These are phyloP conservation scores for Penicillium griseofulvum DNA, from an alignment of 2,329 filamentous ascomycete genomes.

Conservation along the genomic window DNA sequence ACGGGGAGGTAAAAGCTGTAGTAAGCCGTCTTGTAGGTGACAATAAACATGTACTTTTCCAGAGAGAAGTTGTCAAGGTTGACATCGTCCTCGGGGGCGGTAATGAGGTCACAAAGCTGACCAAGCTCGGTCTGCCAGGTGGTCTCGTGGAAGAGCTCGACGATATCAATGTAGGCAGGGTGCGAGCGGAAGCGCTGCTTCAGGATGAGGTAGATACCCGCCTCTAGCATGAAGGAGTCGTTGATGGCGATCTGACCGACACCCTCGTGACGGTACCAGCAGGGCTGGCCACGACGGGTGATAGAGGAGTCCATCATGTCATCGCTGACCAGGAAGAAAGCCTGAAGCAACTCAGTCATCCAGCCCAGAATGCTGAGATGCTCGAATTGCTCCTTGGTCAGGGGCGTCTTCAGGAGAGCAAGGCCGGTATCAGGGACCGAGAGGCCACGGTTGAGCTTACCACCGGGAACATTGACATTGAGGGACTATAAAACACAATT, in stretches of 20 bases:
- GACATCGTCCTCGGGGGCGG: constrained; percentile 89
- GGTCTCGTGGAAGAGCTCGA: constrained; percentile 95
- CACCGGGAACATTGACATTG: constrained; percentile 81
- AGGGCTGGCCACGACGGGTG: constrained; percentile 88
- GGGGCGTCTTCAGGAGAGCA: constrained; percentile 68
- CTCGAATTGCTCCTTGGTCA: constrained; percentile 83
- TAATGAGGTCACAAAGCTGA: constrained; percentile 91
- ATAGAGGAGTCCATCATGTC: constrained; percentile 98
- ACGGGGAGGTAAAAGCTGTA: constrained; percentile 99
- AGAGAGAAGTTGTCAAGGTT: constrained; percentile 94
- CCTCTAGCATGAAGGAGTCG: constrained; percentile 94
- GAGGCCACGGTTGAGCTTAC: constrained; percentile 99
- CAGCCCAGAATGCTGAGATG: constrained; percentile 84
- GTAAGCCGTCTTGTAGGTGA: constrained; percentile 99
- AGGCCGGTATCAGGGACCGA: constrained; percentile 90
- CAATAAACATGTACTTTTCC: constrained; percentile 92
- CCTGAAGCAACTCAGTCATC: constrained; percentile 97
- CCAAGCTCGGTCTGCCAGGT: constrained; percentile 93
- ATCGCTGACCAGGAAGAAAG: constrained; percentile 97
- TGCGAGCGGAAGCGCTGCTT: constrained; percentile 91
- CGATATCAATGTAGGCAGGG: constrained; percentile 80
- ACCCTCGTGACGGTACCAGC: constrained; percentile 88
- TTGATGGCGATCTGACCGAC: constrained; percentile 98
- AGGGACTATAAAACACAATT: constrained; percentile 59
- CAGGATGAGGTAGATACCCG: constrained; percentile 82